A percentile compares a stretch with the other conserved stretches of the same genome.
Conservation (phyloP, 2,329 filamentous ascomycete genomes). For the Colletotrichum acutatum region DNA sequence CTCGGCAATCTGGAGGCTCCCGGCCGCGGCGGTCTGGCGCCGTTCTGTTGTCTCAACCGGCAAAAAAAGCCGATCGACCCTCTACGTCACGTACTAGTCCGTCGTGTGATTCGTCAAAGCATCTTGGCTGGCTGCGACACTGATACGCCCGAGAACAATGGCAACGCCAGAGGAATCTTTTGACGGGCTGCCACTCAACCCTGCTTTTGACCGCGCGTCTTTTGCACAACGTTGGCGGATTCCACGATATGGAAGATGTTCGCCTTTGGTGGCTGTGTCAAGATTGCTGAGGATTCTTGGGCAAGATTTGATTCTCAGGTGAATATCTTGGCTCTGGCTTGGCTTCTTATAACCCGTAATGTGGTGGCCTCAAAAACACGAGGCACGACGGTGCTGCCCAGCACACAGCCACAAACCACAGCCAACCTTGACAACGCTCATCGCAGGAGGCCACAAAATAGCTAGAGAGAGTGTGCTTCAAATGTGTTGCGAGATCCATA, state of each 20-base stretch:
- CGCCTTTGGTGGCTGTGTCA: slow-evolving; percentile 7
- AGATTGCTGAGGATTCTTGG: background rate
- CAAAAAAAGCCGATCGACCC: slow-evolving; percentile 27
- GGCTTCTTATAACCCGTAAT: background rate
- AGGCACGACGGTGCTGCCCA: slow-evolving; percentile 15
- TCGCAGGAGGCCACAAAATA: background rate
- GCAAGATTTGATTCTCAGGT: background rate
- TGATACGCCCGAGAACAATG: slow-evolving; percentile 7
- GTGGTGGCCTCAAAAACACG: background rate
- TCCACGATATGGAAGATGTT: background rate
- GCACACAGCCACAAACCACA: slow-evolving; percentile 26
- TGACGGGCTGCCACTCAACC: background rate
- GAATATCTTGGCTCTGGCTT: slow-evolving; percentile 21
- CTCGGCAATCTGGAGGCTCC: slow-evolving; percentile 16
- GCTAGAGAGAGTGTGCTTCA: background rate
- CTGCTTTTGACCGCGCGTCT: slow-evolving; percentile 4
- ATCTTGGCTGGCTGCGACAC: slow-evolving; percentile 17
- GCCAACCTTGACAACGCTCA: background rate
- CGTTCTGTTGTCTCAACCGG: slow-evolving; percentile 22
- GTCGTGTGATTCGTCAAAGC: slow-evolving; percentile 10
- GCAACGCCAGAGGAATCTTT: background rate
- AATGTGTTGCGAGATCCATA: background rate
- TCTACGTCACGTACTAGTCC: slow-evolving; percentile 23
- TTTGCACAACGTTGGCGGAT: background rate
- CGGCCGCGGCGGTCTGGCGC: slow-evolving; percentile 5